These are phyloP conservation scores for Aspergillus awamori DNA, from an alignment of 2,329 filamentous ascomycete species.

Conservation along the genomic window DNA sequence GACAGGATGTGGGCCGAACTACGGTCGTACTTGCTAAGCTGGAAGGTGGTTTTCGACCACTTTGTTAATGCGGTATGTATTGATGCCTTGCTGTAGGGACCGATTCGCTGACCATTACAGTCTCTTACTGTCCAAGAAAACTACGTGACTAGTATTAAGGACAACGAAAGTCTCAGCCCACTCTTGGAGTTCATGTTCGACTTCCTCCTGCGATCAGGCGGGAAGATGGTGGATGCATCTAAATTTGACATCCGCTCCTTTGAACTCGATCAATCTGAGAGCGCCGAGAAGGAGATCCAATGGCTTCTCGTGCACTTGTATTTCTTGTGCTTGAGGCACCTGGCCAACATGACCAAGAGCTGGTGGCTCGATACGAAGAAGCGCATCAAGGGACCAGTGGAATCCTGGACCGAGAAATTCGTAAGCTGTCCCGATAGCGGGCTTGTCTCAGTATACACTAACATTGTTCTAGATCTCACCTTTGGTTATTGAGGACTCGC, in stretches of 20 bases:
- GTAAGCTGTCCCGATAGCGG: conserved; percentile 67
- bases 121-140: conserved; percentile 81
- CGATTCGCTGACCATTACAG: conserved; percentile 39
- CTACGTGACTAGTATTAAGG: conserved; percentile 78
- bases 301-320: conserved; percentile 85
- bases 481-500: conserved; percentile 43
- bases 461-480: conserved; percentile 43
- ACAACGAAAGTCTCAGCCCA: conserved; percentile 67
- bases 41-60: conserved; percentile 87
- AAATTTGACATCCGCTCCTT: conserved; percentile 72
- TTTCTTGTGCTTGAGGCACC: conserved; percentile 76
- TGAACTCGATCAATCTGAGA: conserved; percentile 61
- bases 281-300: conserved; percentile 72
- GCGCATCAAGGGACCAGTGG: conserved; percentile 76
- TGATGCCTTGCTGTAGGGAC: background rate
- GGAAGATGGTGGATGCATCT: conserved; percentile 68
- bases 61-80: conserved; percentile 66
- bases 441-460: conserved; percentile 3
- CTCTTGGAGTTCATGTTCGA: conserved; percentile 82
- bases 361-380: conserved; percentile 85
- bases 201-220: conserved; percentile 76
- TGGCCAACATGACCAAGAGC: conserved; percentile 74
- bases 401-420: conserved; percentile 81
- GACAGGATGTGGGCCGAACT: conserved; percentile 68
- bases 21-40: conserved; percentile 81